Base-by-base conservation (phyloP, 163 green algal species). In the Trebouxiophyceae sp. region DNA sequence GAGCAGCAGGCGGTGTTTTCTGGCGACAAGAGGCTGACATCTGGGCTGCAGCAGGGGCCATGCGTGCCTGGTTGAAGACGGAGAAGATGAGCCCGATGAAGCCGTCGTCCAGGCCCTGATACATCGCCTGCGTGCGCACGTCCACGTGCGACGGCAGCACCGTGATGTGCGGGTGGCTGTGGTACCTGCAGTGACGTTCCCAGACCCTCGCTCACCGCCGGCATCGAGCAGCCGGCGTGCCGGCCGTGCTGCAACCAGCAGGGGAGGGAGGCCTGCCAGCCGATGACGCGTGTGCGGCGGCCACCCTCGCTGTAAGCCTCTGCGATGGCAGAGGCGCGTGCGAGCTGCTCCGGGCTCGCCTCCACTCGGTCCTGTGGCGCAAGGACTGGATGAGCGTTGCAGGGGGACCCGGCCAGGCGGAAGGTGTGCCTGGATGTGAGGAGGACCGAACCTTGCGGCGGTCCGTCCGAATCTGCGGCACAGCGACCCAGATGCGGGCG, bases 151-250 rank as follows among this genome's bases (percentile, higher is more conserved):
- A 87, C 2, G 88, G 88, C 44, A 91, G 75, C 54, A 93, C 88
- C 3, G 88, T 93, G 75, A 95, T 95, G 77, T 94, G 86, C 5
- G 88, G 88, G 74, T 95, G 88, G 32, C 64, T 82, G 74, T 94
- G 87, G 64, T 91, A 93, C 85, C 23, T 28, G 27, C 23, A 26
- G 27, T n/a, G n/a, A n/a, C n/a, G n/a, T n/a, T n/a, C n/a, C n/a
- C n/a, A n/a, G n/a, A n/a, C n/a, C n/a, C n/a, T n/a, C n/a, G n/a
- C n/a, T n/a, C n/a, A n/a, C n/a, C n/a, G n/a, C n/a, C n/a, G n/a
- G n/a, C n/a, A n/a, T n/a, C n/a, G n/a, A n/a, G n/a, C n/a, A n/a
- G n/a, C n/a, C n/a, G n/a, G 39, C 8, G 16, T 50, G 39, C 12
- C 39, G 8, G 39, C 12, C 16, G 39, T 50, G 39, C 16, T 50